These are phyloP conservation scores for Leptosphaerulina australis DNA, from an alignment of 2,329 filamentous ascomycete species.

Conservation along the genomic window DNA sequence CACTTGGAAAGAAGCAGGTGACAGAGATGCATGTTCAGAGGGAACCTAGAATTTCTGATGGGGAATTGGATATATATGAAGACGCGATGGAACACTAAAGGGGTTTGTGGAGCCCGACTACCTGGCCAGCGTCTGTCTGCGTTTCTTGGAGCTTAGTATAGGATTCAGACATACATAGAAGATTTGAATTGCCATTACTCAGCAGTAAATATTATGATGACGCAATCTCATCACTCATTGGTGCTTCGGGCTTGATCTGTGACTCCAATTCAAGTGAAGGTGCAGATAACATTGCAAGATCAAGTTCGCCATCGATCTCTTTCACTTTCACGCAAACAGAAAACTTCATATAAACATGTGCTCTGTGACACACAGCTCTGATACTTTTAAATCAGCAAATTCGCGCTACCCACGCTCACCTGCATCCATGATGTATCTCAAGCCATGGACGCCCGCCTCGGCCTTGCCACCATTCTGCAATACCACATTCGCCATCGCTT, in stretches of 20 bases:
- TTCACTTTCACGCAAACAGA: too few species aligned
- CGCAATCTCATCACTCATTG: too few species aligned
- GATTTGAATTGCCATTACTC: neutral
- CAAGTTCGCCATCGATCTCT: too few species aligned
- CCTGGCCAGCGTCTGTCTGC: neutral
- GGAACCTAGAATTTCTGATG: neutral
- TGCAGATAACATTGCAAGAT: too few species aligned
- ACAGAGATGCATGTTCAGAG: neutral
- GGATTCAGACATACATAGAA: neutral
- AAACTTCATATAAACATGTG: too few species aligned
- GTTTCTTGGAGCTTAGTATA: neutral
- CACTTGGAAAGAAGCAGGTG: neutral
- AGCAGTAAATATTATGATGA: too few species aligned
- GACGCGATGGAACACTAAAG: constrained; percentile 6
- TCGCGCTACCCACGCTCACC: neutral
- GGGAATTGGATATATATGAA: constrained; percentile 7
- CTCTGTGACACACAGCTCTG: too few species aligned
- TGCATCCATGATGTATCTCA: neutral
- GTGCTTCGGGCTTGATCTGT: too few species aligned
- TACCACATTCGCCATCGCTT: constrained; percentile 3
- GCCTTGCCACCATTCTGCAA: neutral
- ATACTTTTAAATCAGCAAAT: neutral
- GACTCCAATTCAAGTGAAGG: too few species aligned
- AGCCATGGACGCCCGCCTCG: neutral
- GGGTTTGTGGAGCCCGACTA: neutral